These are phyloP conservation scores for Scenedesmus sp. DNA, from an alignment of 163 green algal species.

Conservation along the genomic window DNA sequence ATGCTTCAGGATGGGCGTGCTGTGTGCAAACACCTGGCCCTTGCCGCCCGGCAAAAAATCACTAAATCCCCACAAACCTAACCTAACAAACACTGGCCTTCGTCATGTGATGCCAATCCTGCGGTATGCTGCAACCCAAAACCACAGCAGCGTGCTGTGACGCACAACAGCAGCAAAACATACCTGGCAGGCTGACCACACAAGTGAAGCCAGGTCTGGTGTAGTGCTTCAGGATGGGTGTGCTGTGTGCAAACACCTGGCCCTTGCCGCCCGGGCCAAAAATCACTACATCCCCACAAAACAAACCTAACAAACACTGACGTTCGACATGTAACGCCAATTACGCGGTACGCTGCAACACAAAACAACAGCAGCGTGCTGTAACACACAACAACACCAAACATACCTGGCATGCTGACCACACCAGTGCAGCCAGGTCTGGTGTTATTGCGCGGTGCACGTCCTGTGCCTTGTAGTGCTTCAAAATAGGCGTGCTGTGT, in stretches of 20 bases:
- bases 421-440: slow-evolving; percentile 62
- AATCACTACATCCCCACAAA: too few species aligned
- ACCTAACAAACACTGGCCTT: slow-evolving; percentile 25
- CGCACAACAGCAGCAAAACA: not conserved
- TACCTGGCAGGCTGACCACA: slow-evolving; percentile 55
- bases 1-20: slow-evolving; percentile 42
- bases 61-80: too few species aligned
- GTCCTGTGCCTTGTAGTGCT: slow-evolving; percentile 40
- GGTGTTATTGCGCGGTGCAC: slow-evolving; percentile 54
- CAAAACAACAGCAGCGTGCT: not conserved
- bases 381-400: not conserved
- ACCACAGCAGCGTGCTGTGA: not conserved
- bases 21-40: slow-evolving; percentile 61
- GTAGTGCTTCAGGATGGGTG: slow-evolving; percentile 52
- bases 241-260: slow-evolving; percentile 60
- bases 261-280: not conserved
- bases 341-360: too few species aligned
- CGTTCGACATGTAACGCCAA: too few species aligned
- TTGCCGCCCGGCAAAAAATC: slow-evolving; percentile 39
- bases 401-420: not conserved
- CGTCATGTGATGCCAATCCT: slow-evolving; percentile 31
- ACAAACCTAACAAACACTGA: too few species aligned
- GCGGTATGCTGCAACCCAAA: not conserved
- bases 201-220: slow-evolving; percentile 64
- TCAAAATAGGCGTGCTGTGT: slow-evolving; percentile 53